These are phyloP conservation scores for Pezicula rhizophila DNA, from an alignment of 2,329 filamentous ascomycete genomes.

Conservation along the genomic window DNA sequence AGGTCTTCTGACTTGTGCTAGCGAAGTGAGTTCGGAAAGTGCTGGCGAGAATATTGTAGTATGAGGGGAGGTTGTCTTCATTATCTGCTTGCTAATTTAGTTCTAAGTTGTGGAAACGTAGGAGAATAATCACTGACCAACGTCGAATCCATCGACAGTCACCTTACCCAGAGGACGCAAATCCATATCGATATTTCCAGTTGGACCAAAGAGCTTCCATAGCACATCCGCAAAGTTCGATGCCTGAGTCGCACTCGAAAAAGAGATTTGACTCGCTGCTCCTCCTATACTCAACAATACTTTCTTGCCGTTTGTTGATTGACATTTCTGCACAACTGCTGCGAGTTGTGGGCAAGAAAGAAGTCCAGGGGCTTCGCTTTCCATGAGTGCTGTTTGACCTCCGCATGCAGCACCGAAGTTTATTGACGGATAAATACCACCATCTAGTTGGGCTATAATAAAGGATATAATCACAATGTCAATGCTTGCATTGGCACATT, in stretches of 20 bases:
- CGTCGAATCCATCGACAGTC: constrained; percentile 31
- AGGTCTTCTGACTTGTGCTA: constrained; percentile 17
- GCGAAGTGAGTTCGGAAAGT: constrained; percentile 22
- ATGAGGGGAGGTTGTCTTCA: constrained; percentile 23
- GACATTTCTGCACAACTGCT: constrained; percentile 25
- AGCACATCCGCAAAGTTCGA: constrained; percentile 25
- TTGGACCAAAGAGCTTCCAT: constrained; percentile 31
- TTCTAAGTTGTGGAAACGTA: neutral
- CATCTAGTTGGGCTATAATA: constrained; percentile 8
- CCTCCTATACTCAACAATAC: constrained; percentile 34
- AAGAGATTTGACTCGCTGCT: constrained; percentile 21
- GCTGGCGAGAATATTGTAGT: constrained; percentile 26
- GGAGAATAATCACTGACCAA: constrained; percentile 18
- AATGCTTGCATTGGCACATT: constrained; percentile 28
- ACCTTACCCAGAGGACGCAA: constrained; percentile 29
- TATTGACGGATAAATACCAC: constrained; percentile 13
- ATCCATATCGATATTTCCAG: constrained; percentile 13
- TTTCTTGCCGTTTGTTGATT: constrained; percentile 30
- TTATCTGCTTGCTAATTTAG: constrained; percentile 23
- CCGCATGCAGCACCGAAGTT: constrained; percentile 30
- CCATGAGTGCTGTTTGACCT: constrained; percentile 26
- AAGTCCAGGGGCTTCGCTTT: constrained; percentile 29
- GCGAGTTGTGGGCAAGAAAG: constrained; percentile 32
- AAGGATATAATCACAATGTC: constrained; percentile 30
- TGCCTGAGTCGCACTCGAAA: constrained; percentile 24